Evolutionary conservation across 2,329 filamentous ascomycete species (phyloP), one percentile per base, ranked within the genome.

Genomic region (Colletotrichum tropicicola): DNA sequence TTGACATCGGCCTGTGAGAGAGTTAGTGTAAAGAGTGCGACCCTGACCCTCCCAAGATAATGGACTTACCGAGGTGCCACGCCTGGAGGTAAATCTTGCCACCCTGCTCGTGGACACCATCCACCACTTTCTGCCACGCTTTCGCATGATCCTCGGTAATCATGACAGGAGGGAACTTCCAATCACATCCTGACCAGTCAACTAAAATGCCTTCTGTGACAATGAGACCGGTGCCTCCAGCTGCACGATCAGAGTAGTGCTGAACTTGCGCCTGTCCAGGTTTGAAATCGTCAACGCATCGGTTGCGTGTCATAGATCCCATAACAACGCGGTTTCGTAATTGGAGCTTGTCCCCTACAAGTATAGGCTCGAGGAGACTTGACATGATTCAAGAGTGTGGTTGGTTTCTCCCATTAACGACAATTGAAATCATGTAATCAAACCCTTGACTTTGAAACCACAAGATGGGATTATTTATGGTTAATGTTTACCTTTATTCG

Each of bases 71-170:
- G 13, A 41, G 72, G 0, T 80, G 81, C 84, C 85, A 88, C 2
- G 88, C 76, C 71, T 89, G 86, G 10, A 80, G 69, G 73, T 79
- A 87, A 68, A 87, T 84, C 68, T 79, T 82, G 39, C 78, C 80
- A 23, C 82, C 82, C 69, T 86, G 84, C 27, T 76, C 75, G 73
- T 89, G 86, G 5, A 88, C 85, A 3, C 80, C 82, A 56, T 83
- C 80, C 1, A 83, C 85, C 44, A 88, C 76, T 51, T 79, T 75
- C 56, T 80, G 82, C 86, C 86, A 89, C 0, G 79, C 82, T 6
- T 45, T 17, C 9, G 53, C 47, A 17, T 66, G 64, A 3, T 63
- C 59, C 6, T 35, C 35, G 6, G 32, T 57, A 6, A 55, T 45
- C 64, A 66, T 64, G 41, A 63, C 25, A 19, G 64, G 59, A 8